Evolutionary conservation across 306 rosid species (phyloP).

Genomic region (Quercus robur): DNA sequence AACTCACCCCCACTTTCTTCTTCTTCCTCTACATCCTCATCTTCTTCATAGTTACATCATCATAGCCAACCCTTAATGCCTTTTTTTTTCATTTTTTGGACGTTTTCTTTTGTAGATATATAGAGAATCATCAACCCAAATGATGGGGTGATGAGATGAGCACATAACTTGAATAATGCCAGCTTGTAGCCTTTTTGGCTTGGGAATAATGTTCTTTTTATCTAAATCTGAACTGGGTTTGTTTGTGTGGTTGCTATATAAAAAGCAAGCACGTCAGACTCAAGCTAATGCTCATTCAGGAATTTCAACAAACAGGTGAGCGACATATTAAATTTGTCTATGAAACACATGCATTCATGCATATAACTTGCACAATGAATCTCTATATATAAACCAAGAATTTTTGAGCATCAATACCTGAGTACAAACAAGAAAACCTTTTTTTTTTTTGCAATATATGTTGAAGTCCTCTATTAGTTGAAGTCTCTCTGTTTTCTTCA

Average conservation of each 20-base stretch:
- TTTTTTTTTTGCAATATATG: neutral
- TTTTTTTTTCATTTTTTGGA: neutral
- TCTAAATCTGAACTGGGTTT: conserved; percentile 3
- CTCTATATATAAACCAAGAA: neutral
- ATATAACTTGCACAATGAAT: neutral
- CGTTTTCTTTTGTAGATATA: conserved; percentile 14
- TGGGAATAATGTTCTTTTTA: neutral
- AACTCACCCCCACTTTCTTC: too few species aligned
- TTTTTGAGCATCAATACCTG: neutral
- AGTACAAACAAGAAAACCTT: neutral
- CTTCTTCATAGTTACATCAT: neutral
- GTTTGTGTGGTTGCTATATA: neutral
- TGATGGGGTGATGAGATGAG: neutral
- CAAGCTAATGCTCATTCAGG: conserved; percentile 9
- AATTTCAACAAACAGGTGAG: conserved; percentile 34
- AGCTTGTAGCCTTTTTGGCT: neutral
- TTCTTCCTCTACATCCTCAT: conserved; percentile 12
- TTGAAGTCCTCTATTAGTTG: too few species aligned
- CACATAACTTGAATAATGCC: neutral
- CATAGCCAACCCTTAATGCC: too few species aligned
- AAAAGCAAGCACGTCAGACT: neutral
- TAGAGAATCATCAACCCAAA: conserved; percentile 10
- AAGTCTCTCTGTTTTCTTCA: too few species aligned
- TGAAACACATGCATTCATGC: neutral
- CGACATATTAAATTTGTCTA: neutral